Evolutionary conservation across 2,329 filamentous ascomycete species (phyloP).

Genomic region (Chrysoporthe deuterocubensis): DNA sequence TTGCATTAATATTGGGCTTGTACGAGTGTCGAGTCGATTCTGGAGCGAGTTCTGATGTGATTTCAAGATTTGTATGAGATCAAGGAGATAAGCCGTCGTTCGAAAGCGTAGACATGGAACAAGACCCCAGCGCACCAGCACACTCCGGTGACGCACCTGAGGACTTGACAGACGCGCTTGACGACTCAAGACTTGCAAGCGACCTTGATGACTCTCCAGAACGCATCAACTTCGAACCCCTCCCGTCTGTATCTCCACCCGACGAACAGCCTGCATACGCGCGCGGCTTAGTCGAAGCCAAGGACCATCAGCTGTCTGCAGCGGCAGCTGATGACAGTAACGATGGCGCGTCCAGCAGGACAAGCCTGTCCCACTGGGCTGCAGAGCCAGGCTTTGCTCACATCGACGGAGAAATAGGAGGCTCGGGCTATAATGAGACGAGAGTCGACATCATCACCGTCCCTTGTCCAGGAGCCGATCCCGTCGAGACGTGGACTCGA

Average conservation of each 20-base stretch:
- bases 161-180: constrained; percentile 20
- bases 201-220: constrained; percentile 19
- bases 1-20: neutral
- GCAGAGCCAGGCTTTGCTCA: constrained; percentile 46
- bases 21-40: neutral
- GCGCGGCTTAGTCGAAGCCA: constrained; percentile 8
- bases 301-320: constrained; percentile 18
- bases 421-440: constrained; percentile 55
- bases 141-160: constrained; percentile 12
- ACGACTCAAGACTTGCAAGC: constrained; percentile 20
- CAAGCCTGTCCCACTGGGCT: constrained; percentile 38
- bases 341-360: constrained; percentile 32
- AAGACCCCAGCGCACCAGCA: constrained; percentile 8
- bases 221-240: constrained; percentile 21
- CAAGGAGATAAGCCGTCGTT: neutral
- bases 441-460: constrained; percentile 58
- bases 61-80: constrained; percentile 8
- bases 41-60: neutral
- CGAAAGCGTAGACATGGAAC: constrained; percentile 10
- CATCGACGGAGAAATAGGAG: constrained; percentile 48
- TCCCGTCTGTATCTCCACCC: constrained; percentile 15
- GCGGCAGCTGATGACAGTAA: constrained; percentile 22
- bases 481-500: constrained; percentile 57
- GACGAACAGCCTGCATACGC: constrained; percentile 8
- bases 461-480: constrained; percentile 57